phyloP scores from a whole-genome alignment of 805 yeast species.

The Suhomyces pyralidae region DNA sequence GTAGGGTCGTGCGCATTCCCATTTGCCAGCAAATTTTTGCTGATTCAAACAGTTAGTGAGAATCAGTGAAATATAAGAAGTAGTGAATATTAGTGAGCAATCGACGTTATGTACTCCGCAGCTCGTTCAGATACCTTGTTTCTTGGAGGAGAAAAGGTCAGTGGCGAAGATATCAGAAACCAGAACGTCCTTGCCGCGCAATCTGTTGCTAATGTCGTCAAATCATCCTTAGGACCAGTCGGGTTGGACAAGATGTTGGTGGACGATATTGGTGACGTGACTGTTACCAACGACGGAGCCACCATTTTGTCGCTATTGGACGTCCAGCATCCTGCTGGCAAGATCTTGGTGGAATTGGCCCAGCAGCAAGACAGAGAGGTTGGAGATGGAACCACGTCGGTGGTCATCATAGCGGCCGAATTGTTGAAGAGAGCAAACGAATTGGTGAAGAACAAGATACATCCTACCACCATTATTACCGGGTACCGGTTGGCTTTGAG shows the following conservation, averaged over 20 bases:
- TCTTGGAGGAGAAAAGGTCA: constrained; percentile 91
- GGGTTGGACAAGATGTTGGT: constrained; percentile 98
- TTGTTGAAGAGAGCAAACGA: constrained; percentile 89
- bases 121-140: constrained; percentile 91
- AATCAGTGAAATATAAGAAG: no score
- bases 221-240: constrained; percentile 95
- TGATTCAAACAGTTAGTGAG: no score
- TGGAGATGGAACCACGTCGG: constrained; percentile 98
- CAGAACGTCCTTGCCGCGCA: constrained; percentile 95
- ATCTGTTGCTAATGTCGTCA: constrained; percentile 79
- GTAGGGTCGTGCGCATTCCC: no score
- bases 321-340: constrained; percentile 99
- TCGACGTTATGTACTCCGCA: constrained; percentile 56
- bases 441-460: constrained; percentile 87
- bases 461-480: constrained; percentile 96
- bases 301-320: constrained; percentile 86
- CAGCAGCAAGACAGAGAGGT: constrained; percentile 99
- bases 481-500: constrained; percentile 92
- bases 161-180: constrained; percentile 94
- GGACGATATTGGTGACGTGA: constrained; percentile 98
- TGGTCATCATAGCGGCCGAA: constrained; percentile 93
- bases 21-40: no score
- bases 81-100: no score
- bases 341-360: constrained; percentile 92
- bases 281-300: constrained; percentile 98